Evolutionary conservation across 495 filamentous ascomycete species (phyloP).

Genomic region (Chaetomium cochliodes): DNA sequence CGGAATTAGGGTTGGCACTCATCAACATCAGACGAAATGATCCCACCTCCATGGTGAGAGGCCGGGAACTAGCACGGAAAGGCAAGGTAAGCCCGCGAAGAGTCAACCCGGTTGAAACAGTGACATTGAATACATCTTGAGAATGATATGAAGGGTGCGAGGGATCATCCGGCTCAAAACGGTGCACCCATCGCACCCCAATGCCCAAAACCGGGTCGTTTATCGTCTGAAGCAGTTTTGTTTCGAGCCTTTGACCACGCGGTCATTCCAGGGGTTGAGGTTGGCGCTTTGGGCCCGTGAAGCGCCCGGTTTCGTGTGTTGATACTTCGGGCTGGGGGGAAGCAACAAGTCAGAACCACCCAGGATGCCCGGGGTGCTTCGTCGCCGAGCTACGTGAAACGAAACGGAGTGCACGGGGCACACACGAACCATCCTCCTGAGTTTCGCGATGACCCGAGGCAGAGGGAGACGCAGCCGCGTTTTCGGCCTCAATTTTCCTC

Average conservation of each 20-base stretch:
- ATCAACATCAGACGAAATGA: slow-evolving; percentile 2
- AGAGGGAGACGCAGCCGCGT: neutral
- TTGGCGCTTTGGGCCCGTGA: neutral
- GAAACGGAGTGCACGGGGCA: slow-evolving; percentile 11
- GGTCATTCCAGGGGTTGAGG: neutral
- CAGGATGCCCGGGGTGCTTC: neutral
- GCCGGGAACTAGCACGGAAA: no score
- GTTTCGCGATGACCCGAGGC: neutral
- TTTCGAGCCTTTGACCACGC: slow-evolving; percentile 9
- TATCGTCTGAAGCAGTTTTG: slow-evolving; percentile 12
- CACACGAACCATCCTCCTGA: neutral
- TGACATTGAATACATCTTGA: neutral
- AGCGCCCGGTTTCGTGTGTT: neutral
- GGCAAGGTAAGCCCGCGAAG: neutral
- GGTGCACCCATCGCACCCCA: neutral
- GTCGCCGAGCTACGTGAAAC: neutral
- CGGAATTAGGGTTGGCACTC: neutral
- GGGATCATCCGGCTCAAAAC: neutral
- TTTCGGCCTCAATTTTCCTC: neutral
- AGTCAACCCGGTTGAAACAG: slow-evolving; percentile 6
- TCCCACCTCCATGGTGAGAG: neutral
- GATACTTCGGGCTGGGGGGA: neutral
- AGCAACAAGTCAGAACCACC: neutral
- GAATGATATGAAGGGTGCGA: neutral
- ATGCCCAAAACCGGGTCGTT: neutral